Conservation (phyloP, 306 rosid genomes). For the Cicer chorassanicum region DNA sequence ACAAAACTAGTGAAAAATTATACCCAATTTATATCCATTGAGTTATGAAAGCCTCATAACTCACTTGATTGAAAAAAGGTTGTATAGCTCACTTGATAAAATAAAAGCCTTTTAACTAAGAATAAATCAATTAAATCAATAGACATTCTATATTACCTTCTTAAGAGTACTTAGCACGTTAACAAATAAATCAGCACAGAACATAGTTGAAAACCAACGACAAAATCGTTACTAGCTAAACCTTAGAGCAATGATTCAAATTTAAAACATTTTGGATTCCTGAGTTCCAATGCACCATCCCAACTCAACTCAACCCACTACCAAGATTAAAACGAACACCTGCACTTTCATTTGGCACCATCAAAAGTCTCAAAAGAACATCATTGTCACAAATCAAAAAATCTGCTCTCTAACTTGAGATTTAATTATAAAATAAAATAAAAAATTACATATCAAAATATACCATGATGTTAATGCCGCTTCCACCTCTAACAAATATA, state of each 20-base stretch:
- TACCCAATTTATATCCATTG: no score
- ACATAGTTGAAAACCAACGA: neutral
- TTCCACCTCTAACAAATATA: slow-evolving; percentile 69
- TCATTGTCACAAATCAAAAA: slow-evolving; percentile 46
- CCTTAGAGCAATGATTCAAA: neutral
- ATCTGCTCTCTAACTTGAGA: slow-evolving; percentile 51
- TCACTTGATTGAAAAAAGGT: no score
- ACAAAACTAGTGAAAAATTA: no score
- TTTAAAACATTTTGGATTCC: neutral
- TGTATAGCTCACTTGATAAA: no score
- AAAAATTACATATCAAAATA: slow-evolving; percentile 57
- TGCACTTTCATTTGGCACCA: slow-evolving; percentile 47
- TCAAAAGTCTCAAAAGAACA: slow-evolving; percentile 40
- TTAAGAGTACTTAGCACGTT: neutral
- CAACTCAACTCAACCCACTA: slow-evolving; percentile 3
- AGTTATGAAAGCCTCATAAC: no score
- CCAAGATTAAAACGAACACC: slow-evolving; percentile 46
- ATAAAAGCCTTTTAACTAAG: no score
- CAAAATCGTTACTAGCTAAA: neutral
- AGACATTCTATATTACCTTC: neutral
- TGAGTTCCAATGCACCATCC: neutral
- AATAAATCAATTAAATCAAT: no score
- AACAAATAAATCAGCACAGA: neutral
- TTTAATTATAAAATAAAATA: slow-evolving; percentile 15
- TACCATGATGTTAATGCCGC: slow-evolving; percentile 66